Conservation (phyloP, 345 rosid species). For the Eutrema heterophyllum region DNA sequence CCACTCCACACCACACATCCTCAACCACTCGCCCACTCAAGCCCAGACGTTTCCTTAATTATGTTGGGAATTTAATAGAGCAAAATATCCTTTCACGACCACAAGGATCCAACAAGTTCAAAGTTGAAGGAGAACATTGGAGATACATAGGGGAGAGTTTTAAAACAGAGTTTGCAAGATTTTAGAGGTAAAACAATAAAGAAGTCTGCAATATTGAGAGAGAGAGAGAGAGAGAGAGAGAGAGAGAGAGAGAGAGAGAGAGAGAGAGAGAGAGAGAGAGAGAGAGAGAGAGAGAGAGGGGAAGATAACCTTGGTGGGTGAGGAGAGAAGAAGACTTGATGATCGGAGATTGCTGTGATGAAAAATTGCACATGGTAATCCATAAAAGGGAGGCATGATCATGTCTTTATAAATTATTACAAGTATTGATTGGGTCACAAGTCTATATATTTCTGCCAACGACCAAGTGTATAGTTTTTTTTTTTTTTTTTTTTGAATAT, state of each 20-base stretch:
- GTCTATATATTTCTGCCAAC: neutral
- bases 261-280: neutral
- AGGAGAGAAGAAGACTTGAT: constrained; percentile 12
- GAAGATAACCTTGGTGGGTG: neutral
- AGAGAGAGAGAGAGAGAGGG: neutral
- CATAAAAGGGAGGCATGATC: neutral
- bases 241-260: no score
- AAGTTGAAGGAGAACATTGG: no score
- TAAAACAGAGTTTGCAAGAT: no score
- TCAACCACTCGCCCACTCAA: no score
- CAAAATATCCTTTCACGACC: neutral
- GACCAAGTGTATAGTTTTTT: neutral
- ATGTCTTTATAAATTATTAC: neutral
- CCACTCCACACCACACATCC: no score
- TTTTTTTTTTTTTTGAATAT: neutral
- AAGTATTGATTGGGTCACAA: neutral
- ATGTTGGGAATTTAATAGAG: no score
- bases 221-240: no score
- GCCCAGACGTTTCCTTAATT: no score
- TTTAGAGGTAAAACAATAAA: no score
- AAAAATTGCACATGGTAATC: neutral
- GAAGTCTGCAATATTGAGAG: neutral
- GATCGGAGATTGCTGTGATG: neutral
- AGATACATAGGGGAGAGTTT: no score
- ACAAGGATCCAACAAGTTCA: neutral